Evolutionary conservation across 2,329 filamentous ascomycete genomes (phyloP).

Genomic region (Botrytis hyacinthi): DNA sequence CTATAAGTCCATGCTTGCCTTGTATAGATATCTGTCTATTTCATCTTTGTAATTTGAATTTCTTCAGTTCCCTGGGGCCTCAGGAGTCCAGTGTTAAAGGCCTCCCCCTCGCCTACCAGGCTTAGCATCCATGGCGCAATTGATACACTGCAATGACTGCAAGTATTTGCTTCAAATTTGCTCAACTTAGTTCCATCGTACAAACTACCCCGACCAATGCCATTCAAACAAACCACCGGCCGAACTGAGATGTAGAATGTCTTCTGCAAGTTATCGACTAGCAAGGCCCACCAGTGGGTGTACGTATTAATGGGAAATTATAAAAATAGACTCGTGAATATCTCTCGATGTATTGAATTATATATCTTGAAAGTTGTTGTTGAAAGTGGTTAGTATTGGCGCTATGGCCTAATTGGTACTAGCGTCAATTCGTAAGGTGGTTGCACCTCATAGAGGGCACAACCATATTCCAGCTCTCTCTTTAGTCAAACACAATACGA

Average conservation of each 20-base stretch:
- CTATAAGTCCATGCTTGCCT: background rate
- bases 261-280: background rate
- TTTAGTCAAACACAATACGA: too few relatives aligned
- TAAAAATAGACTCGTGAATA: too few relatives aligned
- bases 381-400: too few relatives aligned
- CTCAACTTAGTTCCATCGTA: background rate
- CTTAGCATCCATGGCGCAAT: background rate
- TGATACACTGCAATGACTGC: background rate
- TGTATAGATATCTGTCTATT: background rate
- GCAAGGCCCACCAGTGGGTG: too few relatives aligned
- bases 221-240: background rate
- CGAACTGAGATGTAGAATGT: background rate
- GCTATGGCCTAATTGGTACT: too few relatives aligned
- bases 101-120: background rate
- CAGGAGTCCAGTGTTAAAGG: background rate
- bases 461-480: too few relatives aligned
- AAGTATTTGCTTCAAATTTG: background rate
- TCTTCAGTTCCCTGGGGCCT: background rate
- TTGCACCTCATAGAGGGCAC: too few relatives aligned
- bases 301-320: too few relatives aligned
- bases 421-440: too few relatives aligned
- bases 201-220: background rate
- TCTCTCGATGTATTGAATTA: too few relatives aligned
- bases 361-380: too few relatives aligned
- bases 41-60: background rate